Conservation (phyloP, 176 grass and related monocot genomes). For the Ananas comosus region DNA sequence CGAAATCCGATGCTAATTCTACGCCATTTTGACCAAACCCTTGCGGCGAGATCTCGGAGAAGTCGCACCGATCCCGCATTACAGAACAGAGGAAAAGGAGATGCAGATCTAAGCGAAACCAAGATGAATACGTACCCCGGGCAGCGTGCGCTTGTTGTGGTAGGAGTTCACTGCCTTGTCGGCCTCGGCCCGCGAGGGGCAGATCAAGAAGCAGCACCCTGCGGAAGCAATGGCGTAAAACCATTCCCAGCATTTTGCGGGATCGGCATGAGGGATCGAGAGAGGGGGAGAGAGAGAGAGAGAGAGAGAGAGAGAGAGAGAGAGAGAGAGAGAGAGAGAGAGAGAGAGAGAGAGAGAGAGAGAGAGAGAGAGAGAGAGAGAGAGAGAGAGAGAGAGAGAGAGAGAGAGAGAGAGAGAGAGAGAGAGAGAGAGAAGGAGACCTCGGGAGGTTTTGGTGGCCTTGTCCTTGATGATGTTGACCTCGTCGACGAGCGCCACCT, state of each 20-base stretch:
- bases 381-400: not conserved
- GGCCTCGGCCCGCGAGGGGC: constrained; percentile 78
- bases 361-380: not conserved
- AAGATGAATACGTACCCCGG: constrained; percentile 47
- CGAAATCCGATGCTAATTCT: no score
- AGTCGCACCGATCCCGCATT: not conserved
- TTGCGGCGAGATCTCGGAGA: no score
- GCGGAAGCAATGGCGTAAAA: not conserved
- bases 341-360: not conserved
- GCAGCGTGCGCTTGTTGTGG: constrained; percentile 82
- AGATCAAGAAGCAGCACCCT: constrained; percentile 75
- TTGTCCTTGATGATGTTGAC: constrained; percentile 13
- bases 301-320: not conserved
- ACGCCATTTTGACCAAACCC: no score
- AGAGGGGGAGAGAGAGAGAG: not conserved
- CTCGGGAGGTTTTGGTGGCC: not conserved
- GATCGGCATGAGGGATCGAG: not conserved
- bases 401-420: not conserved
- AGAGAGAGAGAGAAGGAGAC: not conserved
- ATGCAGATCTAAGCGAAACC: not conserved
- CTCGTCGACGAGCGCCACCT: constrained; percentile 7
- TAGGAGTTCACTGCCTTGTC: constrained; percentile 90
- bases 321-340: not conserved
- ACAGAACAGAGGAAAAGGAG: not conserved
- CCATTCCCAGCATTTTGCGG: not conserved